These are phyloP conservation scores for Camelina hispida DNA, from an alignment of 345 rosid genomes.

Conservation along the genomic window DNA sequence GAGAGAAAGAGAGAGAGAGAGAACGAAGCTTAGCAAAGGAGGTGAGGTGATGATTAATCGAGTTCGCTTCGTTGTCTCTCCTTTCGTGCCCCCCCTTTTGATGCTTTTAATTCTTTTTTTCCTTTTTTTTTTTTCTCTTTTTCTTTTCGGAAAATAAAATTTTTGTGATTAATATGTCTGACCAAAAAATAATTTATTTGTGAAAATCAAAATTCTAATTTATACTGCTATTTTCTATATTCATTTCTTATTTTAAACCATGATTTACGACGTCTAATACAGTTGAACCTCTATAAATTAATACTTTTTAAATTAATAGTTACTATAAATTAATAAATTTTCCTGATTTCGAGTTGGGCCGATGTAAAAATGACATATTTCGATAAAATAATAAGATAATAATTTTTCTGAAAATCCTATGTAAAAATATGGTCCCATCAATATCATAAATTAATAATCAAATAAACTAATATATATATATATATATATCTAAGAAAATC, in stretches of 20 bases:
- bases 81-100: slow-evolving; percentile 10
- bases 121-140: not conserved
- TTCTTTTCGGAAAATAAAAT: not conserved
- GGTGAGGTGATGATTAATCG: slow-evolving; percentile 21
- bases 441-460: too few relatives aligned
- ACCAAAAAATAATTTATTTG: not conserved
- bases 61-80: slow-evolving; percentile 37
- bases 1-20: slow-evolving; percentile 27
- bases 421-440: too few relatives aligned
- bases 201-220: not conserved
- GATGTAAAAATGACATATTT: too few relatives aligned
- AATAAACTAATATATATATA: too few relatives aligned
- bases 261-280: too few relatives aligned
- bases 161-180: not conserved
- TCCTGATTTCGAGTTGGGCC: too few relatives aligned
- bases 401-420: too few relatives aligned
- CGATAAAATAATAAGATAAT: too few relatives aligned
- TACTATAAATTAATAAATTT: too few relatives aligned
- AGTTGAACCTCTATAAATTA: too few relatives aligned
- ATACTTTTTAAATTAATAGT: too few relatives aligned
- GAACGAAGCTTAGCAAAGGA: not conserved
- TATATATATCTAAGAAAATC: too few relatives aligned
- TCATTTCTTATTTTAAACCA: not conserved
- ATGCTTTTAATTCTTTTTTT: slow-evolving; percentile 26
- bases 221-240: not conserved